phyloP scores from a whole-genome alignment of 2,329 filamentous ascomycete genomes.

The Xenoacremonium recifei region DNA sequence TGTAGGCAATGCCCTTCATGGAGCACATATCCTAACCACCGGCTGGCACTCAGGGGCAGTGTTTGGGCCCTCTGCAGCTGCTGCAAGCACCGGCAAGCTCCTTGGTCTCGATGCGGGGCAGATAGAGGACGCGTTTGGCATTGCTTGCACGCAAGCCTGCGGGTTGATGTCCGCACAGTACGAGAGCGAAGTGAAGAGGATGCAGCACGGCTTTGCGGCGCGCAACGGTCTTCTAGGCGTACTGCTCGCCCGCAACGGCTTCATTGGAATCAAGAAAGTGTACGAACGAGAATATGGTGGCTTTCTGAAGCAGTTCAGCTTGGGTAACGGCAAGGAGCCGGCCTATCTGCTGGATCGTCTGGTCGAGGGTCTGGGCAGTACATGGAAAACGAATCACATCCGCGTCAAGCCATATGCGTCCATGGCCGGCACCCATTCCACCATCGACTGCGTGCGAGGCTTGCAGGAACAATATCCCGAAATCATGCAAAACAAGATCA shows the following conservation, averaged over 20 bases:
- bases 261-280: constrained; percentile 40
- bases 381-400: constrained; percentile 35
- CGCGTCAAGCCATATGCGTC: constrained; percentile 36
- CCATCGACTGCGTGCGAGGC: constrained; percentile 32
- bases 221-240: constrained; percentile 41
- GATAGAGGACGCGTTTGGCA: constrained; percentile 37
- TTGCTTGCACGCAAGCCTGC: constrained; percentile 38
- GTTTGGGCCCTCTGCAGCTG: constrained; percentile 36
- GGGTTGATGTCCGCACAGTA: constrained; percentile 42
- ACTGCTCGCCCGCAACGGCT: constrained; percentile 35
- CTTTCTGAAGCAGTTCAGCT: constrained; percentile 38
- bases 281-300: constrained; percentile 41
- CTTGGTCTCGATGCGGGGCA: constrained; percentile 26
- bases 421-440: constrained; percentile 35
- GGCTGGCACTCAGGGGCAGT: constrained; percentile 41
- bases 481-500: neutral
- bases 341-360: constrained; percentile 21
- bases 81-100: constrained; percentile 29
- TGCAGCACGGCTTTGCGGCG: constrained; percentile 46
- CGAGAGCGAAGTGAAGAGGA: constrained; percentile 41
- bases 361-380: constrained; percentile 30
- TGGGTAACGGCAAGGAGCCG: constrained; percentile 2
- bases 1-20: constrained; percentile 36
- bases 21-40: constrained; percentile 33
- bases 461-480: constrained; percentile 28